Percentiles rank a stretch among this genome's conserved stretches.
These are phyloP conservation scores for Retiboletus fuscus DNA, from an alignment of 1,284 basidiomycete genomes.

Conservation along the genomic window DNA sequence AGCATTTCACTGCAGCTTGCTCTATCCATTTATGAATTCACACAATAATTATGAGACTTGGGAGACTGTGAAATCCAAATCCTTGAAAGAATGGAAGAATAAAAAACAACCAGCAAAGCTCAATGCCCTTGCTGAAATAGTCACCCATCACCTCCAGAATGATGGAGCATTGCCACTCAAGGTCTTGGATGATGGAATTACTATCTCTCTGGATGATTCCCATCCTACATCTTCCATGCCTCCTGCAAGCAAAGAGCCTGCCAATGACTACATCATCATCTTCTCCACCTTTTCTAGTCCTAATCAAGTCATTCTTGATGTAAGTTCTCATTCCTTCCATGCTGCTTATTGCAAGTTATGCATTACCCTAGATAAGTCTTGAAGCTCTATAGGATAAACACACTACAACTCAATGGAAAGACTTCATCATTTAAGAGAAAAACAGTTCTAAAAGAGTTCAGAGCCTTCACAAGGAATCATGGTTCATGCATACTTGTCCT, in stretches of 20 bases:
- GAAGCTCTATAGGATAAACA: not conserved
- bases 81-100: not conserved
- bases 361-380: not conserved
- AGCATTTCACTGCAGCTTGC: conserved; percentile 2
- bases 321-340: not conserved
- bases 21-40: conserved; percentile 11
- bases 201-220: not conserved
- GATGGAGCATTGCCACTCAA: not conserved
- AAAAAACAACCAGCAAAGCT: not conserved
- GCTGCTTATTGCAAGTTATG: not conserved
- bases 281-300: not conserved
- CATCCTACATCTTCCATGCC: not conserved
- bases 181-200: conserved; percentile 1
- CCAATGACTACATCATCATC: not conserved
- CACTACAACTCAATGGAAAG: conserved; percentile 1
- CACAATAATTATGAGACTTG: too few relatives aligned
- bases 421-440: not conserved
- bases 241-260: not conserved
- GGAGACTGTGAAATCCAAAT: too few relatives aligned
- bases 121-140: conserved; percentile 1
- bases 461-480: not conserved
- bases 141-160: not conserved
- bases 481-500: conserved; percentile 1
- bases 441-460: not conserved
- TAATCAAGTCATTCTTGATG: not conserved